A percentile compares a stretch with the other conserved stretches of the same genome.
Evolutionary conservation across 345 rosid genomes (phyloP).

Genomic region (Sisymbrium irio): DNA sequence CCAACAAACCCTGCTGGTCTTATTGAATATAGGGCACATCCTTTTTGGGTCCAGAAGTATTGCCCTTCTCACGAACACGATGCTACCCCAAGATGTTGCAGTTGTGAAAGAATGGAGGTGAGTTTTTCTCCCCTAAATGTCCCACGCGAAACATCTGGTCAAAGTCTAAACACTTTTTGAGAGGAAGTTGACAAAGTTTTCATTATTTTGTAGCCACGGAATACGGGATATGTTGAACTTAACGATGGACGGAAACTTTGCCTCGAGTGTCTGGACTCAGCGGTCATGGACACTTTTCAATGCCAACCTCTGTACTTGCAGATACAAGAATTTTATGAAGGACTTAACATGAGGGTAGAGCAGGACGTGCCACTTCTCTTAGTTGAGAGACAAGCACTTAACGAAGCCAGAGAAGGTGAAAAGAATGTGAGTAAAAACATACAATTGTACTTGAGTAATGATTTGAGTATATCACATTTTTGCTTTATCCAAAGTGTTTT

Average conservation of each 20-base stretch:
- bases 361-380: slow-evolving; percentile 87
- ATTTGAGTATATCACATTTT: background rate
- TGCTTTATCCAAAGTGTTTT: background rate
- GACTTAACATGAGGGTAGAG: slow-evolving; percentile 79
- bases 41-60: slow-evolving; percentile 95
- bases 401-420: slow-evolving; percentile 96
- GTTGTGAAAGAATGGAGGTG: slow-evolving; percentile 99
- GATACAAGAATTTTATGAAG: slow-evolving; percentile 79
- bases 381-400: slow-evolving; percentile 94
- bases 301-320: slow-evolving; percentile 87
- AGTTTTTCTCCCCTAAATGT: slow-evolving; percentile 24
- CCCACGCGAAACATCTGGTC: background rate
- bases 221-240: slow-evolving; percentile 61
- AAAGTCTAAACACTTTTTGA: background rate
- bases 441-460: background rate
- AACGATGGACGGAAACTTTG: slow-evolving; percentile 95
- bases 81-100: slow-evolving; percentile 91
- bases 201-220: slow-evolving; percentile 54
- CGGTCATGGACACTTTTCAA: slow-evolving; percentile 82
- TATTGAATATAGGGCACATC: slow-evolving; percentile 98
- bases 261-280: slow-evolving; percentile 92
- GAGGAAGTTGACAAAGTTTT: slow-evolving; percentile 8
- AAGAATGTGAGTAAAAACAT: slow-evolving; percentile 57
- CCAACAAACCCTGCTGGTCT: slow-evolving; percentile 91
- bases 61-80: slow-evolving; percentile 95